Evolutionary conservation across 345 rosid genomes (phyloP).

Genomic region (Melastoma malabathricum): DNA sequence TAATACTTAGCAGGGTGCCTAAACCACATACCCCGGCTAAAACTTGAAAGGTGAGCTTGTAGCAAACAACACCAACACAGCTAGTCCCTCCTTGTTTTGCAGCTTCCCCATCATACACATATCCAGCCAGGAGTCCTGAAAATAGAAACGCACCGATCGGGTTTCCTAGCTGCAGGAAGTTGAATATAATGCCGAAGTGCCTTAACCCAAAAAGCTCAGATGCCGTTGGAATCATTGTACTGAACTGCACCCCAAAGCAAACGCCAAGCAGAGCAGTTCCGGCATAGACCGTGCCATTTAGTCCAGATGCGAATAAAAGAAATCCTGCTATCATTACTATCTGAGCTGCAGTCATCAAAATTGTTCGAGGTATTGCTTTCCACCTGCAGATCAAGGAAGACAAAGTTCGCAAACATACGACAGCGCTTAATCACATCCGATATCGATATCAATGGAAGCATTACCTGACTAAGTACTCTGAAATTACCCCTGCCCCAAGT

Average conservation of each 20-base stretch:
- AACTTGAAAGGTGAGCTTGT: slow-evolving; percentile 55
- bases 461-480: slow-evolving; percentile 87
- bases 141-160: slow-evolving; percentile 83
- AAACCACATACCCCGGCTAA: slow-evolving; percentile 68
- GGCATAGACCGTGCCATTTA: slow-evolving; percentile 38
- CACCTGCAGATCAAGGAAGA: slow-evolving; percentile 20
- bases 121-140: slow-evolving; percentile 74
- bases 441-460: not conserved
- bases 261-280: slow-evolving; percentile 63
- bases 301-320: slow-evolving; percentile 44
- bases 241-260: slow-evolving; percentile 60
- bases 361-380: slow-evolving; percentile 55
- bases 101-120: slow-evolving; percentile 75
- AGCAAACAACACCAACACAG: slow-evolving; percentile 81
- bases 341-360: slow-evolving; percentile 61
- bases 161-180: slow-evolving; percentile 68
- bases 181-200: slow-evolving; percentile 76
- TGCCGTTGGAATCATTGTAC: slow-evolving; percentile 57
- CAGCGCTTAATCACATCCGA: too few relatives aligned
- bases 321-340: slow-evolving; percentile 43
- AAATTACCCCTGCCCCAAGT: slow-evolving; percentile 69
- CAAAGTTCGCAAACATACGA: too few relatives aligned
- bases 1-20: slow-evolving; percentile 45
- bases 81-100: slow-evolving; percentile 61
- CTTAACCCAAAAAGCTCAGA: slow-evolving; percentile 91